Base-by-base conservation (phyloP, 768 basidiomycete species). In the Suillus sp. region DNA sequence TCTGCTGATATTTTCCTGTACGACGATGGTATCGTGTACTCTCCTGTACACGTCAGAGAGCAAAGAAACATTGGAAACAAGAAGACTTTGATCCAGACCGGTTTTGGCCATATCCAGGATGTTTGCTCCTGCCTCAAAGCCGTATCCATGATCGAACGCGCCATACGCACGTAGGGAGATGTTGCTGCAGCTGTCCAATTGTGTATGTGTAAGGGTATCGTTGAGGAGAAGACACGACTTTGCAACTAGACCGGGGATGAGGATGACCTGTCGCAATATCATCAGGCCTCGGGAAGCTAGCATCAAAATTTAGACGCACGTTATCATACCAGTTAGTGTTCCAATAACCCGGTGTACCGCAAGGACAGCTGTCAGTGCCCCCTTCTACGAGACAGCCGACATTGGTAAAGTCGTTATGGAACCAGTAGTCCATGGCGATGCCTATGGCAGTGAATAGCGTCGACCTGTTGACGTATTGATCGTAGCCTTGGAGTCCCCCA, bases 321-420 rank as follows among this genome's bases (percentile, higher is more conserved):
- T 87, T 87, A 5, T 82, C 81, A 66, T 81, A 86, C 88, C 87
- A 89, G 68, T 88, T 89, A 1, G 82, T 81, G 66, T 88, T 90
- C 85, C 86, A 88, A 14, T 74, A 54, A 10, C 68, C 84, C 5
- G 80, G 78, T 10, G 84, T 84, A 13, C 74, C 73, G 65, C 88
- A 90, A 7, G 87, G 86, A 66, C 88, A 89, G 1, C 74, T 65
- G 5, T 73, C 38, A 6, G 78, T 80, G 5, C 87, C 87, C 22
- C 88, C 88, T 1, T 70, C 74, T 67, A 83, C 83, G 34, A 89
- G 70, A 68, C 89, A 90, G 25, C 79, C 79, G 0, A 74, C 61
- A 61, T 83, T 79, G 35, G 80, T 80, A 68, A 86, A 85, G 65
- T 89, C 88, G 62, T 84, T 82, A 25, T 71, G 68, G 62, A 89